Evolutionary conservation across 108 stramenopile genomes (phyloP), one percentile per base, ranked within the genome.

Genomic region (Fragilariopsis cylindrus): DNA sequence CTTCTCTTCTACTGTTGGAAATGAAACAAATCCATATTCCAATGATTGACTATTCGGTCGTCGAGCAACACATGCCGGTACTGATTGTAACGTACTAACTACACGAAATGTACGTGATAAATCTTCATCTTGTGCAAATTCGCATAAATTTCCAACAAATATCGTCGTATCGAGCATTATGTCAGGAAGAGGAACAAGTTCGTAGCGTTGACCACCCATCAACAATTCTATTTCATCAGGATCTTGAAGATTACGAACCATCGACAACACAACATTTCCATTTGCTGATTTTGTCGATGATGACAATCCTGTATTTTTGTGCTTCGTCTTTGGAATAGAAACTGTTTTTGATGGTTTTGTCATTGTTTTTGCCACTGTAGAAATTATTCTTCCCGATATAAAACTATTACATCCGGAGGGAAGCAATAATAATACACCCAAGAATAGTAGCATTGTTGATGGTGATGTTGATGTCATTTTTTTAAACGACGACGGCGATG

Each of bases 171-270:
- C 84, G 77, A 88, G 75, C 89, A 93, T 90, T 56, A 74, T 77
- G 69, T 93, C 92, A 13, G 92, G 92, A 3, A 93, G 79, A 18
- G 86, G 85, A 6, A 90, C 84, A 86, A 90, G 88, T 83, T 91
- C 88, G 71, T 88, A 93, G 13, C 88, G 81, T 48, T 79, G 57
- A 8, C 92, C 92, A 3, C 92, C 92, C 65, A 88, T 74, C 71
- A 93, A 69, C 50, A 83, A 65, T 70, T 92, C 92, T 68, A 85
- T 57, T 50, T 85, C 65, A 69, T 92, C 91, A 4, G 78, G 60
- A 56, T 84, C 80, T 4, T 77, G 76, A 5, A 74, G 48, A 30
- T 68, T 70, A 62, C 69, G 55, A 8, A 68, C 65, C 54, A 68
- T 65, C 4, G 56, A 30, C 3, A 50, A 30, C 30, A 30, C 30